Conservation (phyloP, 371 early-diverging fungal species). For the Syncephalis fuscata region DNA sequence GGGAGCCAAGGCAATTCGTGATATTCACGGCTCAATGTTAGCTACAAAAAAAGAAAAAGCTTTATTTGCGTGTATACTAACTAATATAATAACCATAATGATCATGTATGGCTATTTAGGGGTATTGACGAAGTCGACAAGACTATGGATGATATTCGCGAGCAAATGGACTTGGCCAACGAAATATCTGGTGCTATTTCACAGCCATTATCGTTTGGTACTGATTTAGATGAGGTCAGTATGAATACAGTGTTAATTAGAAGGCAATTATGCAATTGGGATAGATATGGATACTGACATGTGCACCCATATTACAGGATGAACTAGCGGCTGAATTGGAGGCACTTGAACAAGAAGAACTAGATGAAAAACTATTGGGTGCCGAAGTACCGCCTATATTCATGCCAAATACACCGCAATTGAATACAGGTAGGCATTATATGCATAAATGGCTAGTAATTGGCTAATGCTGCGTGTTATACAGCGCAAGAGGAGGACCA, state of each 20-base stretch:
- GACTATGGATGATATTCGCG: slow-evolving; percentile 93
- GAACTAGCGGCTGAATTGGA: slow-evolving; percentile 87
- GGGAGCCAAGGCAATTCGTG: slow-evolving; percentile 88
- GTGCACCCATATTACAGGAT: slow-evolving; percentile 28
- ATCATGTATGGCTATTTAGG: slow-evolving; percentile 21
- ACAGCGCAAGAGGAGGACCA: slow-evolving; percentile 52
- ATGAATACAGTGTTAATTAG: too few relatives aligned
- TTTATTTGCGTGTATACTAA: too few relatives aligned
- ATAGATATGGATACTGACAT: background rate
- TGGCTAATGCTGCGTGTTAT: too few relatives aligned
- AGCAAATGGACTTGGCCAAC: slow-evolving; percentile 92
- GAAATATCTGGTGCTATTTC: slow-evolving; percentile 90
- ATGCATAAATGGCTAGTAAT: slow-evolving; percentile 17
- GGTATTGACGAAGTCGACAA: slow-evolving; percentile 89
- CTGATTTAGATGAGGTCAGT: slow-evolving; percentile 73
- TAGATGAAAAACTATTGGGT: slow-evolving; percentile 73
- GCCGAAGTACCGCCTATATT: slow-evolving; percentile 45
- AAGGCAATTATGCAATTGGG: background rate
- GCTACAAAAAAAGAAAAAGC: too few relatives aligned
- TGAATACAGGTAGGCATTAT: slow-evolving; percentile 38
- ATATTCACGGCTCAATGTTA: slow-evolving; percentile 84
- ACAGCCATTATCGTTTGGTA: slow-evolving; percentile 66
- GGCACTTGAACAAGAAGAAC: slow-evolving; percentile 82
- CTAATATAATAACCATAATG: too few relatives aligned
- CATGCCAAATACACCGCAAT: slow-evolving; percentile 36